phyloP scores from a whole-genome alignment of 495 filamentous ascomycete species.

The Chaetomium cochliodes region DNA sequence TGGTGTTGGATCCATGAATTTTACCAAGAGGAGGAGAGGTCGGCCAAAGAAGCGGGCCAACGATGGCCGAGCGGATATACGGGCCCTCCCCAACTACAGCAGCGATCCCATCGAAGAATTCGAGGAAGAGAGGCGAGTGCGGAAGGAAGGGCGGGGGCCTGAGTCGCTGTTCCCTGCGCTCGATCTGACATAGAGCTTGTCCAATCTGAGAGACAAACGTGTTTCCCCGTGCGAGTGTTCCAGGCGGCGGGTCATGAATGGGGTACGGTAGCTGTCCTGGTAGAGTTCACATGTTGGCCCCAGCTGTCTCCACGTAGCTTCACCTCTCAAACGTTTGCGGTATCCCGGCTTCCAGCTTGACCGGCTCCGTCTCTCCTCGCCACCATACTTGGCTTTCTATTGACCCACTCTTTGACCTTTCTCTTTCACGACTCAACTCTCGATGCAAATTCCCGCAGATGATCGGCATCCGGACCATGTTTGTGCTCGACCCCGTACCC shows the following conservation, averaged over 20 bases:
- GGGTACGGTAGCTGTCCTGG: neutral
- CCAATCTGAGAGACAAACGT: neutral
- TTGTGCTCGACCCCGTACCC: neutral
- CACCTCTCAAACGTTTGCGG: neutral
- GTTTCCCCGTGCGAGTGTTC: neutral
- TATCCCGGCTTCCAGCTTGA: neutral
- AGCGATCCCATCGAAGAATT: slow-evolving; percentile 49
- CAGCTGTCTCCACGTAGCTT: too few species aligned
- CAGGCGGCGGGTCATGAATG: neutral
- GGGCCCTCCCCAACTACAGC: slow-evolving; percentile 43
- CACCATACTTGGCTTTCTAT: neutral
- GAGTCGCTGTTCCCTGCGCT: slow-evolving; percentile 27
- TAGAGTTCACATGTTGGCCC: neutral
- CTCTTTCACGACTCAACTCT: neutral
- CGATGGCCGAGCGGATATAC: slow-evolving; percentile 45
- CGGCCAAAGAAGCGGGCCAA: slow-evolving; percentile 33
- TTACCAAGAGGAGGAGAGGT: slow-evolving; percentile 31
- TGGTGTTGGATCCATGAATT: slow-evolving; percentile 5
- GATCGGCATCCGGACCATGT: neutral
- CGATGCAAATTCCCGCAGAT: neutral
- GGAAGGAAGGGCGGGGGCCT: slow-evolving; percentile 2
- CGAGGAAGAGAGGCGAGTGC: slow-evolving; percentile 29
- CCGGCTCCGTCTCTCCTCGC: neutral
- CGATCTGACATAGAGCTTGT: slow-evolving; percentile 16
- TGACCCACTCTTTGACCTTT: neutral